These are phyloP conservation scores for Mariannaea elegans DNA, from an alignment of 2,329 filamentous ascomycete species.

Conservation along the genomic window DNA sequence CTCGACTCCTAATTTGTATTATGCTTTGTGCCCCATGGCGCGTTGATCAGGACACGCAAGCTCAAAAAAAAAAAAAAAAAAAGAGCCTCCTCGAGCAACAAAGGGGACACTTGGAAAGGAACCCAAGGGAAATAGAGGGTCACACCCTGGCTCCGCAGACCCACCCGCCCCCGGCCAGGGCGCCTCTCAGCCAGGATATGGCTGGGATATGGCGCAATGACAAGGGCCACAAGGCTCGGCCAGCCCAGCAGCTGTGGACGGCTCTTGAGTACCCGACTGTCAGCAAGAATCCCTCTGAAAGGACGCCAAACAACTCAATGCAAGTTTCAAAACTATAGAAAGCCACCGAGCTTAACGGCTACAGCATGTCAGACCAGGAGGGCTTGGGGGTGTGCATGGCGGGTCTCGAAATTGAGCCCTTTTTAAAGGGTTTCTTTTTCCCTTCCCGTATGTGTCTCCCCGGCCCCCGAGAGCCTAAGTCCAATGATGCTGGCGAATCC, in stretches of 20 bases:
- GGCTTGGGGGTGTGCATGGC: background rate
- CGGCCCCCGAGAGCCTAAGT: background rate
- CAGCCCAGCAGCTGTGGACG: constrained; percentile 25
- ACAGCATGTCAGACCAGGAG: constrained; percentile 21
- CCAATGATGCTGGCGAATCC: constrained; percentile 12
- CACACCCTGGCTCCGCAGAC: constrained; percentile 29
- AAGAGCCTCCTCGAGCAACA: constrained; percentile 33
- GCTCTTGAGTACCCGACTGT: constrained; percentile 21
- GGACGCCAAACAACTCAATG: background rate
- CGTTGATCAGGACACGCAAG: constrained; percentile 39
- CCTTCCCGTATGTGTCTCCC: background rate
- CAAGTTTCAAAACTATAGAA: constrained; percentile 1
- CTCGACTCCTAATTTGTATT: background rate
- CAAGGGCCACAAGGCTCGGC: constrained; percentile 36
- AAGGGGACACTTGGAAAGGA: constrained; percentile 31
- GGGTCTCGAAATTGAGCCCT: constrained; percentile 14
- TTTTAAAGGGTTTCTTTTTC: background rate
- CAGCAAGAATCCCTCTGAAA: constrained; percentile 1
- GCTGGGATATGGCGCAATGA: constrained; percentile 40
- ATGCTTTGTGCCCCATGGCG: constrained; percentile 2
- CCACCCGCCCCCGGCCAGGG: constrained; percentile 28
- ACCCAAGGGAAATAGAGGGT: constrained; percentile 7
- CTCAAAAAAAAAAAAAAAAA: constrained; percentile 20
- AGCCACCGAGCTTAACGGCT: constrained; percentile 11
- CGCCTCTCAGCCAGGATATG: constrained; percentile 30